Evolutionary conservation across 352 stramenopile genomes (phyloP), one percentile per base, ranked within the genome.

Genomic region (Phytophthora ohioensis): DNA sequence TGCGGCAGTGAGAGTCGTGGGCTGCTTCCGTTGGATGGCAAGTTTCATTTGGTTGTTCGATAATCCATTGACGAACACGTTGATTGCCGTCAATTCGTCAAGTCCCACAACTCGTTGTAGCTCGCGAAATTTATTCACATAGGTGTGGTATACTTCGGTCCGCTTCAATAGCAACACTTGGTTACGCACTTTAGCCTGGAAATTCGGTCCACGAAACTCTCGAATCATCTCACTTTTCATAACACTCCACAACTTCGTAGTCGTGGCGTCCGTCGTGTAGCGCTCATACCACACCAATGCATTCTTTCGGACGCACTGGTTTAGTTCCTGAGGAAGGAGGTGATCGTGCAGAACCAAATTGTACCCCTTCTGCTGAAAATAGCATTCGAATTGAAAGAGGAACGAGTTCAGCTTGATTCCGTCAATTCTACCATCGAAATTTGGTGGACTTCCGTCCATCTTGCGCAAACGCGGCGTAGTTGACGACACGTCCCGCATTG

Each of bases 21-120:
- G 62, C 11, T 64, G 34, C 21, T 70, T 70, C 0, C 62, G 62
- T 41, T 70, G 62, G 6, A 70, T 58, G 8, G 49, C 41, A 1
- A 32, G 4, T 13, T 13, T 34, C 13, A 57, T 51, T 49, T 57
- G 10, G 15, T 3, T 8, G 12, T 48, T 54, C 21, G 21, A 21
- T 1, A 31, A 9, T 27, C 30, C 30, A 39, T 31, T 60, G 15
- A 21, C 27, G 34, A 31, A 55, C 34, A 47, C 0, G 17, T 55
- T 38, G 2, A 27, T n/a, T 9, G 56, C 38, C 8, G n/a, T 48
- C 11, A 39, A 6, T 43, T 62, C 48, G 9, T 54, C 21, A 21
- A 52, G 45, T 15, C 7, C 48, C 53, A 13, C 39, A 43, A 17
- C 1, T 6, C 15, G 42, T 30, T 10, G 42, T 30, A 10, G 12